These are phyloP conservation scores for Solanum habrochaites DNA, from an alignment of 257 asterid genomes.

Conservation along the genomic window DNA sequence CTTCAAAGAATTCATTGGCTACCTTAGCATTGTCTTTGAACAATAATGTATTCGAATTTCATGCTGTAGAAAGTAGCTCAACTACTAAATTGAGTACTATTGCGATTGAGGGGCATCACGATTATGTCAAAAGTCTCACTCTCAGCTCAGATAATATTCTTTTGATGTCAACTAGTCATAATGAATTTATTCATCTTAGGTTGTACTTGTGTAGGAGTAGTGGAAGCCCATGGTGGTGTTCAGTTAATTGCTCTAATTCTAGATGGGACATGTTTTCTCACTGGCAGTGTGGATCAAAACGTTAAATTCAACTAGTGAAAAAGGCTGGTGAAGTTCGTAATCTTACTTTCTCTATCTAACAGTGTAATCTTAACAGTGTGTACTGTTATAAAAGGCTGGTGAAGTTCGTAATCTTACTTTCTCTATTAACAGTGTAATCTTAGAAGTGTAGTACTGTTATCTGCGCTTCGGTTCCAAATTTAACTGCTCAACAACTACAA, in stretches of 20 bases:
- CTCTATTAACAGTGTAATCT: not conserved
- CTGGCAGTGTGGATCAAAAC: constrained; percentile 74
- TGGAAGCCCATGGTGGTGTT: constrained; percentile 81
- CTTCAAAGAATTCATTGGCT: constrained; percentile 47
- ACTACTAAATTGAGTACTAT: constrained; percentile 37
- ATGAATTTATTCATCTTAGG: constrained; percentile 50
- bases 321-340: constrained; percentile 51
- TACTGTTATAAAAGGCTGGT: constrained; percentile 24
- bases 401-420: constrained; percentile 28
- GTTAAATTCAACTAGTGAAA: constrained; percentile 46
- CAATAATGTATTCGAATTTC: constrained; percentile 54
- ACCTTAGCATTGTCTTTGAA: constrained; percentile 71
- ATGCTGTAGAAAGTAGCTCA: constrained; percentile 40
- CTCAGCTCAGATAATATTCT: constrained; percentile 87
- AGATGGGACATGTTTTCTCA: constrained; percentile 57
- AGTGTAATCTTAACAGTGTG: not conserved
- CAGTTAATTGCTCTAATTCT: constrained; percentile 53
- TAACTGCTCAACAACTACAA: not conserved
- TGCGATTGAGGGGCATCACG: constrained; percentile 90
- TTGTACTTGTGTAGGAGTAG: constrained; percentile 63
- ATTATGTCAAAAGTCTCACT: constrained; percentile 73
- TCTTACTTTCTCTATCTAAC: not conserved
- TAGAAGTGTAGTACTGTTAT: not conserved
- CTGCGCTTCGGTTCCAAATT: not conserved
- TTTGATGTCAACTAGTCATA: constrained; percentile 82